Conservation (phyloP, 345 rosid genomes). For the Pistacia integerrima region DNA sequence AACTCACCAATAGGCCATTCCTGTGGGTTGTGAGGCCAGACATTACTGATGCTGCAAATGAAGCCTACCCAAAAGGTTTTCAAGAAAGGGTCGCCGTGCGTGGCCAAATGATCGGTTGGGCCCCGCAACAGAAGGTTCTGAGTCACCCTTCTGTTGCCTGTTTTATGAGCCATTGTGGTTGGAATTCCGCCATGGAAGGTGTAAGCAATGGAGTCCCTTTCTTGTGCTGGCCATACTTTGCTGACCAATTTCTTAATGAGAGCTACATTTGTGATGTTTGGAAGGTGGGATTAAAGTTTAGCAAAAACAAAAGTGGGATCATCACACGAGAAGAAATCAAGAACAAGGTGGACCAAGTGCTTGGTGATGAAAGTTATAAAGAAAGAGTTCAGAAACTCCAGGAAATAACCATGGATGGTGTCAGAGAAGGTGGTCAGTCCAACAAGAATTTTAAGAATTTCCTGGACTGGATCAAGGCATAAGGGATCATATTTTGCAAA, state of each 20-base stretch:
- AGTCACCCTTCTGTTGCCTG: slow-evolving; percentile 40
- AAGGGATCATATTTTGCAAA: not conserved
- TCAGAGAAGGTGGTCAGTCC: slow-evolving; percentile 31
- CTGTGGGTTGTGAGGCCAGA: slow-evolving; percentile 25
- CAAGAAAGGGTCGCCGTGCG: not conserved
- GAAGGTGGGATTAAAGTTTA: slow-evolving; percentile 52
- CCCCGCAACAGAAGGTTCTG: slow-evolving; percentile 44
- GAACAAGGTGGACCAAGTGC: slow-evolving; percentile 35
- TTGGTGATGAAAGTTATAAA: slow-evolving; percentile 24
- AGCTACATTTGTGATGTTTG: slow-evolving; percentile 46
- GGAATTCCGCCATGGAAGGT: slow-evolving; percentile 69
- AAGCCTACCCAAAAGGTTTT: slow-evolving; percentile 22
- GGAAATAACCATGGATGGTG: slow-evolving; percentile 12
- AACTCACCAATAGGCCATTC: slow-evolving; percentile 22
- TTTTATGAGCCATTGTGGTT: slow-evolving; percentile 61
- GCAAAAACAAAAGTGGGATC: slow-evolving; percentile 30
- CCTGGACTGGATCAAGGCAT: slow-evolving; percentile 29
- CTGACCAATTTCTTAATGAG: slow-evolving; percentile 47
- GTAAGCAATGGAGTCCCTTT: slow-evolving; percentile 51
- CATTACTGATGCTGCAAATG: slow-evolving; percentile 12
- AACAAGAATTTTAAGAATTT: slow-evolving; percentile 27
- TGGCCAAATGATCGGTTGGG: slow-evolving; percentile 42
- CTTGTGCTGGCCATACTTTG: slow-evolving; percentile 56
- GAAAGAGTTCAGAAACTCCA: slow-evolving; percentile 26
- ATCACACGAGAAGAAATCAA: slow-evolving; percentile 30